Base-by-base conservation (phyloP, 345 rosid species). In the Abelmoschus esculentus region DNA sequence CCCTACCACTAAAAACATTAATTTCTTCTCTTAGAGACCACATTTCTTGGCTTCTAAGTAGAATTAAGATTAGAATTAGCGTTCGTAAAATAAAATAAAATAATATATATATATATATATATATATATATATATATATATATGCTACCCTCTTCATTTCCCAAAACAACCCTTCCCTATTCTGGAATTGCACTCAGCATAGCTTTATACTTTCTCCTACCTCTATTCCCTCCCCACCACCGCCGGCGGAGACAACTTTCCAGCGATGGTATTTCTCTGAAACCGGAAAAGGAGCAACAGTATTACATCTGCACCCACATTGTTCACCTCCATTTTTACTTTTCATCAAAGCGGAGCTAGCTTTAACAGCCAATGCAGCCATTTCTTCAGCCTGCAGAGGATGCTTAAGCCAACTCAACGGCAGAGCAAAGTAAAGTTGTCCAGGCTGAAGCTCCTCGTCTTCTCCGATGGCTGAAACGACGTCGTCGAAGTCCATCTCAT, bases 141-240 rank as follows among this genome's bases (percentile, higher is more conserved):
- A 22, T 22, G 26, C 26, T 22, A 22, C 26, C 26, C 26, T 59
- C 53, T 32, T 36, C 61, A 6, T 66, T 69, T 42, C 11, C 73
- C 17, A 31, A 75, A 76, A 50, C 67, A 62, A 2, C 36, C 77
- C 81, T 64, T 44, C 49, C 12, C 80, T 65, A 88, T 82, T 92
- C 96, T 0, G 92, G 91, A 55, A 93, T 93, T 2, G 90, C 85
- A 67, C 77, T 78, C 81, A 93, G 78, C 78, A 82, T 80, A 28
- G 84, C 90, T 75, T 81, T 58, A 32, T 76, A 87, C 74, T 77
- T 79, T 18, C 80, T 78, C 61, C 77, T 22, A 13, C 86, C 49
- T 56, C 66, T 69, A 50, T 32, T 36, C 62, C 32, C 66, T 32
- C 77, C 50, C 2, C 72, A 12, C 49, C 49, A 44, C 11, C 12